These are phyloP conservation scores for Apiospora pterosperma DNA, from an alignment of 2,329 filamentous ascomycete species.

Conservation along the genomic window DNA sequence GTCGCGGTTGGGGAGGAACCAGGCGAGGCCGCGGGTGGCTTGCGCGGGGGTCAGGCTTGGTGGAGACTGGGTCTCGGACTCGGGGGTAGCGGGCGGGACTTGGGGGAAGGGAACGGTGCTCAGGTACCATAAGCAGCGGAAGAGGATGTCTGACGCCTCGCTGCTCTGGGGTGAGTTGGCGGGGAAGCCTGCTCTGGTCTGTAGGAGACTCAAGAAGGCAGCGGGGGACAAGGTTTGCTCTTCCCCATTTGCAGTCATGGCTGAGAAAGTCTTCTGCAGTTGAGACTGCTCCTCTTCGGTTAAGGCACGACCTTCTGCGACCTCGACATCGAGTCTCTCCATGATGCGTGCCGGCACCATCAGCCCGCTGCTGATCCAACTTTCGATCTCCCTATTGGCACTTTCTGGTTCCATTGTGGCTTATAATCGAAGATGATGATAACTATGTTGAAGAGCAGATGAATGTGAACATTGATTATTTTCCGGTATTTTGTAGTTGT, in stretches of 20 bases:
- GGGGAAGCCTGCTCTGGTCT: conserved; percentile 8
- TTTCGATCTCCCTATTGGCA: not conserved
- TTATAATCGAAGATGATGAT: too few species aligned
- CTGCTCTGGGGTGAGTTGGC: not conserved
- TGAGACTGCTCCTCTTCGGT: not conserved
- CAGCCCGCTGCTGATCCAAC: conserved; percentile 1
- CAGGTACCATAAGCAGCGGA: conserved; percentile 11
- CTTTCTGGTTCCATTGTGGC: conserved; percentile 5
- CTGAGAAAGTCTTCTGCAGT: not conserved
- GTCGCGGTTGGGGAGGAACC: conserved; percentile 12
- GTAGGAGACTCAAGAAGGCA: conserved; percentile 10
- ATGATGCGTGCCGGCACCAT: conserved; percentile 5
- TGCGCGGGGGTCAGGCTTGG: conserved; percentile 1
- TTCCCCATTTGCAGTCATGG: too few species aligned
- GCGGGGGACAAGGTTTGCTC: not conserved
- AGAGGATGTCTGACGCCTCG: conserved; percentile 9
- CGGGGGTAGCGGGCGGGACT: not conserved
- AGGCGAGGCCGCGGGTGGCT: conserved; percentile 11
- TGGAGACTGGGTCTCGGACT: not conserved
- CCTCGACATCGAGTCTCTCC: conserved; percentile 2
- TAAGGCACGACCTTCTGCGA: not conserved
- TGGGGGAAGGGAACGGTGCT: conserved; percentile 13
- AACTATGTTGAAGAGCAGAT: too few species aligned
- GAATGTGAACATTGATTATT: too few species aligned
- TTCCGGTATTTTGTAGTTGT: not conserved